These are phyloP conservation scores for Ascochyta lentis DNA, from an alignment of 2,329 filamentous ascomycete genomes.

Conservation along the genomic window DNA sequence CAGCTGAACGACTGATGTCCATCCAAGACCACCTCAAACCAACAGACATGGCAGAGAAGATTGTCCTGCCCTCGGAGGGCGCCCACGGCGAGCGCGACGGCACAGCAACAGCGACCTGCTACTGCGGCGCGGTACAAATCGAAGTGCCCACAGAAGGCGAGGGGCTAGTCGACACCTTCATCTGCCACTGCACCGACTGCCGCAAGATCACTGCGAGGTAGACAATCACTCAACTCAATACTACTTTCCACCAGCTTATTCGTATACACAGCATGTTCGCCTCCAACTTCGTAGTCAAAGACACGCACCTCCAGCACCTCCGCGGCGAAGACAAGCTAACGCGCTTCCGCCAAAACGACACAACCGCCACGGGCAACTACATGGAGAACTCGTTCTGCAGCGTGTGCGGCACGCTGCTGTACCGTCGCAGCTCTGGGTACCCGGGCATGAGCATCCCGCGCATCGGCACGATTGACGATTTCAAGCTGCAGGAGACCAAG, in stretches of 20 bases:
- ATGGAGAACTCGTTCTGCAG: conserved; percentile 71
- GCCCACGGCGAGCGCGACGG: conserved; percentile 20
- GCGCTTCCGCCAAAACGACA: conserved; percentile 50
- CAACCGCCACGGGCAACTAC: conserved; percentile 44
- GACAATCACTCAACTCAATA: background rate
- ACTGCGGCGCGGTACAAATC: conserved; percentile 40
- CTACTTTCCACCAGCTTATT: too few species aligned
- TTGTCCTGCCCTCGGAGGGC: conserved; percentile 4
- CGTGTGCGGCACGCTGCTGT: conserved; percentile 68
- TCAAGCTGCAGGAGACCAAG: conserved; percentile 62
- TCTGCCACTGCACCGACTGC: conserved; percentile 69
- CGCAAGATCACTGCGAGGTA: conserved; percentile 36
- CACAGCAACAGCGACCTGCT: conserved; percentile 42
- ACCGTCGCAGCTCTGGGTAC: conserved; percentile 55
- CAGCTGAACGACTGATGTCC: conserved; percentile 1
- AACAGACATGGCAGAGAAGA: conserved; percentile 6
- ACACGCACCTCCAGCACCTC: conserved; percentile 56
- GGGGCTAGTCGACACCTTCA: conserved; percentile 58
- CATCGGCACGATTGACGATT: conserved; percentile 69
- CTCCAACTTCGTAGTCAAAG: conserved; percentile 60
- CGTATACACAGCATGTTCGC: conserved; percentile 58
- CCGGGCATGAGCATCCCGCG: conserved; percentile 58
- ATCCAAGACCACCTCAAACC: conserved; percentile 15
- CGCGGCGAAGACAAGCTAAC: conserved; percentile 60
- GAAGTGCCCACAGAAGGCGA: conserved; percentile 53